Percentiles rank a stretch among this genome's conserved stretches.
Evolutionary conservation across 805 yeast genomes (phyloP).

Genomic region (Wickerhamiella azymoides): DNA sequence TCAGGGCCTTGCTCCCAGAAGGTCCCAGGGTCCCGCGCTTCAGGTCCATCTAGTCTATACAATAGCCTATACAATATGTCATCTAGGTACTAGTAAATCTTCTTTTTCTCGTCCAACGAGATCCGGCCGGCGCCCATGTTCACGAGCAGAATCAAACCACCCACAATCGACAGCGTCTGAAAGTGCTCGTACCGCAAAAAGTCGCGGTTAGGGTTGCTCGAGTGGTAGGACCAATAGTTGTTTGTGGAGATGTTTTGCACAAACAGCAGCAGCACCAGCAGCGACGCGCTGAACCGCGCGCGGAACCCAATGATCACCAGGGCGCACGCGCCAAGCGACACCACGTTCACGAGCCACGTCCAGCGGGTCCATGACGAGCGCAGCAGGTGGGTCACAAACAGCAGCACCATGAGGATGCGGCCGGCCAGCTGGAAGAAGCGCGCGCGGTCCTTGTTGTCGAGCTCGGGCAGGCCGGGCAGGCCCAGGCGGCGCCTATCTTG

Average conservation of each 20-base stretch:
- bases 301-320: slow-evolving; percentile 85
- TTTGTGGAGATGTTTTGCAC: slow-evolving; percentile 67
- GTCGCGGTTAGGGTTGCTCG: slow-evolving; percentile 68
- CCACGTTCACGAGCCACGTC: slow-evolving; percentile 46
- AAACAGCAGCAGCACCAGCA: slow-evolving; percentile 50
- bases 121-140: slow-evolving; percentile 95
- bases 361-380: slow-evolving; percentile 52
- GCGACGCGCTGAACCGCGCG: slow-evolving; percentile 73
- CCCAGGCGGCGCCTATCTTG: slow-evolving; percentile 52
- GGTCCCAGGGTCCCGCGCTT: too few species aligned
- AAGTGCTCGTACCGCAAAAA: slow-evolving; percentile 82
- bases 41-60: too few species aligned
- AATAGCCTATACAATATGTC: too few species aligned
- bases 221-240: slow-evolving; percentile 74
- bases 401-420: slow-evolving; percentile 65
- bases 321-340: slow-evolving; percentile 57
- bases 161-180: slow-evolving; percentile 89
- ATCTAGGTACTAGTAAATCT: slow-evolving; percentile 68
- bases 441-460: slow-evolving; percentile 54
- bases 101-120: slow-evolving; percentile 89
- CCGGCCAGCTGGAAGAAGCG: slow-evolving; percentile 80
- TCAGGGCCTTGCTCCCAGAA: neutral
- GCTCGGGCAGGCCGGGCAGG: slow-evolving; percentile 65
- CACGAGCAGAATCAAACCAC: slow-evolving; percentile 80
- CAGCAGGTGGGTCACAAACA: slow-evolving; percentile 74